phyloP scores from a whole-genome alignment of 345 rosid genomes.

The Eucalyptus albens region DNA sequence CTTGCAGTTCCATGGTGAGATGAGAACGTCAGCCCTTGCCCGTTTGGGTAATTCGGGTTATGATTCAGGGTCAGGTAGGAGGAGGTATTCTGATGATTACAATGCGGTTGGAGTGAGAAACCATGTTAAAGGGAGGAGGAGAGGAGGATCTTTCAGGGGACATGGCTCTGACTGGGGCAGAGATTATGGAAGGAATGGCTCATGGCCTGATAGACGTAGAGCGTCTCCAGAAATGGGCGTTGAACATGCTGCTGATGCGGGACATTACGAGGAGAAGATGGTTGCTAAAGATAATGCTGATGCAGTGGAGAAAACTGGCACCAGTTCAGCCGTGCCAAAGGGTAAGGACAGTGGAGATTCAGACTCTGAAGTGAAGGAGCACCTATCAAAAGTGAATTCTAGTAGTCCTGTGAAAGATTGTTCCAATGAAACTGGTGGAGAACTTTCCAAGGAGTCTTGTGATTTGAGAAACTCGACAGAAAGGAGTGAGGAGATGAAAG shows the following conservation, averaged over 20 bases:
- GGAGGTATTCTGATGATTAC: constrained; percentile 55
- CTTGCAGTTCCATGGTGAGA: constrained; percentile 21
- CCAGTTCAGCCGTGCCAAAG: constrained; percentile 22
- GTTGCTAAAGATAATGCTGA: constrained; percentile 37
- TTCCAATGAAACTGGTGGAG: constrained; percentile 14
- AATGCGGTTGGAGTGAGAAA: constrained; percentile 38
- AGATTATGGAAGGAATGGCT: constrained; percentile 57
- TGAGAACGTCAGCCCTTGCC: constrained; percentile 35
- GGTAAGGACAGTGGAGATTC: constrained; percentile 35
- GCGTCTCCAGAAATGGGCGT: constrained; percentile 20
- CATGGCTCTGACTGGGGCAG: constrained; percentile 51
- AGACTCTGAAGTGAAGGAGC: constrained; percentile 36
- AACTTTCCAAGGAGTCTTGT: constrained; percentile 26
- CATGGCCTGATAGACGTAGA: constrained; percentile 61
- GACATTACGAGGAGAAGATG: constrained; percentile 43
- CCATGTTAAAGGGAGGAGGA: constrained; percentile 50
- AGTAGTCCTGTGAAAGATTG: constrained; percentile 28
- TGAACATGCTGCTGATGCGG: constrained; percentile 38
- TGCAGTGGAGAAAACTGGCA: constrained; percentile 36
- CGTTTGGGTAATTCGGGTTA: constrained; percentile 35
- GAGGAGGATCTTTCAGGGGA: constrained; percentile 37
- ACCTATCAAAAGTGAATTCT: constrained; percentile 41
- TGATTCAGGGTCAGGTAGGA: constrained; percentile 30
- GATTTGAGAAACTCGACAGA: constrained; percentile 12
- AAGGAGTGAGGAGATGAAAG: constrained; percentile 33